Evolutionary conservation across 495 filamentous ascomycete species (phyloP), one percentile per base, ranked within the genome.

Genomic region (Penicillium lagena): DNA sequence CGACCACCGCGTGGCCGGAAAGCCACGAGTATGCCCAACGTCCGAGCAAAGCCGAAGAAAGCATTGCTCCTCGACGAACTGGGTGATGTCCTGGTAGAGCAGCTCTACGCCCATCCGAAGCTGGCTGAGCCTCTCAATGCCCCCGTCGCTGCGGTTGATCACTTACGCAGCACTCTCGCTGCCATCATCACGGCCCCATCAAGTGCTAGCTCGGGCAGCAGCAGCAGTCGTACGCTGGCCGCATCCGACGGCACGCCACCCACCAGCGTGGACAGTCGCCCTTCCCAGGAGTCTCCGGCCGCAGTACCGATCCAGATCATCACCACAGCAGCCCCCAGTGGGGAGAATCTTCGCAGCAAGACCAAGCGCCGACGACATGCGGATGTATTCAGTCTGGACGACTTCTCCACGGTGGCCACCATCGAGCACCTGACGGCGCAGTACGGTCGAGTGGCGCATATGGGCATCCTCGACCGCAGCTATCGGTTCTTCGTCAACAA

Each of bases 391-490:
- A 52, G 41, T 2, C 51, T 66, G 3, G 49, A 52, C 9, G 60
- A 66, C 33, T 58, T 68, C 43, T 47, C 49, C 15, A 63, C 60
- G 0, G 53, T 60, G 37, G 45, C 53, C 5, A 52, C 62, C 17
- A 58, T 68, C 12, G 52, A 63, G 30, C 42, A 37, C 0, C 50
- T 73, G 5, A 58, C 66, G 0, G 43, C 52, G 4, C 41, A 51
- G 8, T 63, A 72, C 38, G 64, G 70, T 10, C 57, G 55, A 1
- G 64, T 68, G 2, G 69, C 68, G 7, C 63, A 73, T 49, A 72
- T 71, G 68, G 70, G 67, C 1, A 61, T 73, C 17, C 58, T 73
- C 1, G 70, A 73, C 37, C 60, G 40, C 29, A 68, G 66, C 42
- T 72, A 73, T 42, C 54, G 45, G 4, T 63, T 71, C 41, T 73